Percentiles rank a stretch among this genome's conserved stretches.
These are phyloP conservation scores for Scheffersomyces insectosa DNA, from an alignment of 1,139 yeast genomes.

Conservation along the genomic window DNA sequence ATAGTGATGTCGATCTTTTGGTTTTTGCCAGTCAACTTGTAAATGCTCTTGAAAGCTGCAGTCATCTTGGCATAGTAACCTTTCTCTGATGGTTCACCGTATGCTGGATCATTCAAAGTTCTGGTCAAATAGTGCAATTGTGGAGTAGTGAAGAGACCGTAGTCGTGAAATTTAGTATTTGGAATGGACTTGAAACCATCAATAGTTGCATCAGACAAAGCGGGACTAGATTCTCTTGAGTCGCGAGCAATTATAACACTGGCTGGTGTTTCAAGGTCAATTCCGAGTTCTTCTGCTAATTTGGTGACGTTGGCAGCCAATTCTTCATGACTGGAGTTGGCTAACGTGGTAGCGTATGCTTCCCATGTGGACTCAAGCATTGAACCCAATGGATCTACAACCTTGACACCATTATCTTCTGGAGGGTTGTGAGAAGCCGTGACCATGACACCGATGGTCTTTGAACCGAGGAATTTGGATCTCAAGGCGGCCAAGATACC, in stretches of 20 bases:
- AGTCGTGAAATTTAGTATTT: slow-evolving; percentile 51
- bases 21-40: slow-evolving; percentile 18
- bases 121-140: slow-evolving; percentile 89
- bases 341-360: slow-evolving; percentile 71
- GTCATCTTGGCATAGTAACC: slow-evolving; percentile 75
- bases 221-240: slow-evolving; percentile 77
- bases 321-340: slow-evolving; percentile 59
- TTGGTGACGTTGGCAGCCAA: slow-evolving; percentile 26
- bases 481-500: slow-evolving; percentile 83
- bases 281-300: slow-evolving; percentile 33
- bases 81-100: slow-evolving; percentile 62
- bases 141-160: slow-evolving; percentile 85
- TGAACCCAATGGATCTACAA: slow-evolving; percentile 91
- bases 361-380: slow-evolving; percentile 93
- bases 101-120: slow-evolving; percentile 60
- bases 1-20: slow-evolving; percentile 54
- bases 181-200: slow-evolving; percentile 62
- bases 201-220: slow-evolving; percentile 59
- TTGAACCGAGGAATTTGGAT: slow-evolving; percentile 67
- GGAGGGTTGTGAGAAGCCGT: slow-evolving; percentile 98
- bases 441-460: slow-evolving; percentile 86
- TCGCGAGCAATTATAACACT: slow-evolving; percentile 63
- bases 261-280: slow-evolving; percentile 40
- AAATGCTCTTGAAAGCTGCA: slow-evolving; percentile 34
- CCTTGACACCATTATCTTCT: slow-evolving; percentile 91